Conservation (phyloP, 306 rosid genomes). For the Castanopsis chinensis region DNA sequence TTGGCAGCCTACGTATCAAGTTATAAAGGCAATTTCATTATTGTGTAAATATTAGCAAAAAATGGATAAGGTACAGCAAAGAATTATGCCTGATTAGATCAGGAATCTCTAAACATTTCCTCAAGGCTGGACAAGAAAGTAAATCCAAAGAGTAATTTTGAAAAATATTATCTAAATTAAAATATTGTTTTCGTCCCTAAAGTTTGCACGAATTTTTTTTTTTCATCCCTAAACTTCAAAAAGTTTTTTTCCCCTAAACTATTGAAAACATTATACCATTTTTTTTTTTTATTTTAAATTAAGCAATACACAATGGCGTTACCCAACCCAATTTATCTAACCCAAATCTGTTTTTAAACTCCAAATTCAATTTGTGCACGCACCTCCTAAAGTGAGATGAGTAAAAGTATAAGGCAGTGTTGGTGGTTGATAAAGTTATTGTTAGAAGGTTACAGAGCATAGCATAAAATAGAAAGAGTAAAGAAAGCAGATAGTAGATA, state of each 20-base stretch:
- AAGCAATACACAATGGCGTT: too few relatives aligned
- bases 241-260: too few relatives aligned
- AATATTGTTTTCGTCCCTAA: too few relatives aligned
- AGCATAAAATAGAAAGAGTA: not conserved
- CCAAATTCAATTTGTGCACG: too few relatives aligned
- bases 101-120: not conserved
- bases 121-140: not conserved
- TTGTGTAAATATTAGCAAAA: not conserved
- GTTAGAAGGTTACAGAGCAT: not conserved
- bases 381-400: too few relatives aligned
- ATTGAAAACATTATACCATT: too few relatives aligned
- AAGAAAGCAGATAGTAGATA: not conserved
- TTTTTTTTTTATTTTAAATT: too few relatives aligned
- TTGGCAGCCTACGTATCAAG: constrained; percentile 49
- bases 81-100: not conserved
- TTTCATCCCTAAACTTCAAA: too few relatives aligned
- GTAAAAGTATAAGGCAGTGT: not conserved
- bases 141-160: not conserved
- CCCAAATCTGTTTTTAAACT: too few relatives aligned
- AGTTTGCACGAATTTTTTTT: too few relatives aligned
- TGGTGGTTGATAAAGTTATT: not conserved
- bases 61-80: not conserved
- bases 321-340: too few relatives aligned
- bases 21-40: constrained; percentile 10
- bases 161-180: not conserved